These are phyloP conservation scores for Pythium sp. DNA, from an alignment of 352 stramenopile species.

Conservation along the genomic window DNA sequence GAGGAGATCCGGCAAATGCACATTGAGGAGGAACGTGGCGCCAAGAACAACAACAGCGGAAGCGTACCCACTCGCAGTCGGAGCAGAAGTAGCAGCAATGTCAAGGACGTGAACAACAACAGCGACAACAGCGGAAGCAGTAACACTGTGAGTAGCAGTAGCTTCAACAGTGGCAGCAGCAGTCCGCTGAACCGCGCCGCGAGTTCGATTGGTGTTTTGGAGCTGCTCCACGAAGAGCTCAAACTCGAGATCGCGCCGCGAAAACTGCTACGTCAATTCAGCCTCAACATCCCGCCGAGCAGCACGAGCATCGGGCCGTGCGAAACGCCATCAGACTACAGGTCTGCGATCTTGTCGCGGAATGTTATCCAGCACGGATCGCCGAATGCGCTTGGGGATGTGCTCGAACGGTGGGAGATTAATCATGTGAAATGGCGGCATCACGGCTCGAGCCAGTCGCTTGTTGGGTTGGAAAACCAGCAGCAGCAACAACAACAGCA, in stretches of 20 bases:
- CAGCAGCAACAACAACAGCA: not conserved
- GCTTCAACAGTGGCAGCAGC: slow-evolving; percentile 19
- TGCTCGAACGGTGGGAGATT: slow-evolving; percentile 54
- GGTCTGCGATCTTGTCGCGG: slow-evolving; percentile 12
- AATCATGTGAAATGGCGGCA: slow-evolving; percentile 57
- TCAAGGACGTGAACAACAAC: not conserved
- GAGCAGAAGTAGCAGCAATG: not conserved
- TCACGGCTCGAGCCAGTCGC: slow-evolving; percentile 15
- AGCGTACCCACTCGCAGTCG: not conserved
- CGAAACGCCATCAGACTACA: slow-evolving; percentile 8
- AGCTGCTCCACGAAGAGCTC: slow-evolving; percentile 64
- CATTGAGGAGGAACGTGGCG: not conserved
- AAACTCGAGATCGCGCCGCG: slow-evolving; percentile 64
- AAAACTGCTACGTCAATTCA: slow-evolving; percentile 73
- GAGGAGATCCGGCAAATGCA: not conserved
- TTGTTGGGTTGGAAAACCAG: not conserved
- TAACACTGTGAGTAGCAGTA: slow-evolving; percentile 3
- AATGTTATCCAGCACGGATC: slow-evolving; percentile 28
- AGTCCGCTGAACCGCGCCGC: slow-evolving; percentile 18
- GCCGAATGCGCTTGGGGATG: slow-evolving; percentile 37
- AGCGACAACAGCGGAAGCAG: not conserved
- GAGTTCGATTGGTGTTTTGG: slow-evolving; percentile 29
- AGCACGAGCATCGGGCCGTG: slow-evolving; percentile 11
- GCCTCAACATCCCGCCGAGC: slow-evolving; percentile 62
- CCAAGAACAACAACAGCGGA: not conserved